phyloP scores from a whole-genome alignment of 345 rosid species.

The Brassica incana region DNA sequence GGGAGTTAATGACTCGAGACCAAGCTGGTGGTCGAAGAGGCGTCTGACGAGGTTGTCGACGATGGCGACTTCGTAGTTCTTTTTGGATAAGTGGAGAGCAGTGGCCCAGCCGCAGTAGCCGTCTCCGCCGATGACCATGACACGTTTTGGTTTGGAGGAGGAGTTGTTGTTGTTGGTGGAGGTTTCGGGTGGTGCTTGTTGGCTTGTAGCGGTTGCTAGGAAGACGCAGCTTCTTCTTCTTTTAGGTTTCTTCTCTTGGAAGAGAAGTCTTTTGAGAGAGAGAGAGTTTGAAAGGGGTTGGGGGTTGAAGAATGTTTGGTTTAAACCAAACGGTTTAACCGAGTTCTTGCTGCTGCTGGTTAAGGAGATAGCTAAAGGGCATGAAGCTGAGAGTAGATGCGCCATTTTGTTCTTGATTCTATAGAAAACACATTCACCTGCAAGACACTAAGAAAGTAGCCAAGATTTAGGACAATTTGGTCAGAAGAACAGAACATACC shows the following conservation, averaged over 20 bases:
- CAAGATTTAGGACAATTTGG: background rate
- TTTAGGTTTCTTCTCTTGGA: conserved; percentile 36
- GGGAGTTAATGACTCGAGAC: conserved; percentile 86
- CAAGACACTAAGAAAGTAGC: background rate
- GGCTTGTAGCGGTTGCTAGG: conserved; percentile 51
- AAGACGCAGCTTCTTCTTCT: conserved; percentile 26
- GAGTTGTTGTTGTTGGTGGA: conserved; percentile 39
- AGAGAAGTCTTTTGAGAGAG: conserved; percentile 40
- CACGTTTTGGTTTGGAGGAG: conserved; percentile 57
- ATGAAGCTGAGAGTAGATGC: background rate
- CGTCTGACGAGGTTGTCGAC: conserved; percentile 87
- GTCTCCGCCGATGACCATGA: conserved; percentile 97
- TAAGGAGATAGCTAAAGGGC: background rate
- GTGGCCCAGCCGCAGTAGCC: conserved; percentile 99
- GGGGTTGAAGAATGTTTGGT: background rate
- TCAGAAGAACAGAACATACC: background rate
- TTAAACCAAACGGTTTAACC: background rate
- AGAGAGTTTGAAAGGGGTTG: conserved; percentile 38
- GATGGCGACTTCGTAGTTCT: conserved; percentile 79
- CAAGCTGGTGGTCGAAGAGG: conserved; percentile 89
- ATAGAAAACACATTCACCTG: too few species aligned
- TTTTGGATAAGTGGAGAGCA: conserved; percentile 85
- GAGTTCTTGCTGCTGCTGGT: background rate
- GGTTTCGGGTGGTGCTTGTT: conserved; percentile 58
- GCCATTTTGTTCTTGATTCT: background rate